phyloP scores from a whole-genome alignment of 768 basidiomycete species.

The Termitomyces sp. region DNA sequence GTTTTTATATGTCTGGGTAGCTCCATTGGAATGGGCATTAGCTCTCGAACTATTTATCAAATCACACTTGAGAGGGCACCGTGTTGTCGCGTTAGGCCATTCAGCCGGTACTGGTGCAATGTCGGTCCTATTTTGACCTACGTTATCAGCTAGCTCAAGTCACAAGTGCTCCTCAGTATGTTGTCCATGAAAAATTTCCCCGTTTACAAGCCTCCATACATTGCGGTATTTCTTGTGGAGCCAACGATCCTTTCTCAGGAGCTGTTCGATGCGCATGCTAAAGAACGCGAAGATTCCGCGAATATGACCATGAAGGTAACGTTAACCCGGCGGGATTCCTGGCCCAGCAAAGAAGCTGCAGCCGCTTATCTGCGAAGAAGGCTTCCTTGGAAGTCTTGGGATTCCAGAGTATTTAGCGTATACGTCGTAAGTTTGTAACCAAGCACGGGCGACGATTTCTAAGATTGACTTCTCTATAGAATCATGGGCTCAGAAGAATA shows the following conservation, averaged over 20 bases:
- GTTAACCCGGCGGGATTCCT: conserved; percentile 19
- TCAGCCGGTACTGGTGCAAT: conserved; percentile 26
- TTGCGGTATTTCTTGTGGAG: conserved; percentile 27
- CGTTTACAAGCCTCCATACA: conserved; percentile 14
- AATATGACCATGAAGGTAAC: conserved; percentile 16
- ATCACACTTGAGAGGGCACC: conserved; percentile 15
- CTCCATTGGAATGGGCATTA: conserved; percentile 20
- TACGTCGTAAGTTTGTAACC: conserved; percentile 19
- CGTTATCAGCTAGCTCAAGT: background rate
- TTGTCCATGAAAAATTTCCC: conserved; percentile 14
- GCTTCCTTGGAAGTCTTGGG: conserved; percentile 25
- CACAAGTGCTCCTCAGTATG: conserved; percentile 7
- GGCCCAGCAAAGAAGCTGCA: conserved; percentile 23
- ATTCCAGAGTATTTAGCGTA: conserved; percentile 21
- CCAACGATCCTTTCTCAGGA: conserved; percentile 24
- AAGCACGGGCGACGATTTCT: background rate
- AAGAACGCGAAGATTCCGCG: conserved; percentile 11
- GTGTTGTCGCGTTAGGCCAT: conserved; percentile 26
- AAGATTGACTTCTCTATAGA: conserved; percentile 6
- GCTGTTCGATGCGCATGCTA: conserved; percentile 17
- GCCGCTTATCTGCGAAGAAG: conserved; percentile 17
- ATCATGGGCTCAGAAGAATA: conserved; percentile 11
- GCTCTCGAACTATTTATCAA: conserved; percentile 11
- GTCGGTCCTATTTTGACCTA: conserved; percentile 14
- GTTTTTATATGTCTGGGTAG: conserved; percentile 3